Evolutionary conservation across 2,329 filamentous ascomycete species (phyloP), one percentile per base, ranked within the genome.

Genomic region (Aspergillus pseudoterreus): DNA sequence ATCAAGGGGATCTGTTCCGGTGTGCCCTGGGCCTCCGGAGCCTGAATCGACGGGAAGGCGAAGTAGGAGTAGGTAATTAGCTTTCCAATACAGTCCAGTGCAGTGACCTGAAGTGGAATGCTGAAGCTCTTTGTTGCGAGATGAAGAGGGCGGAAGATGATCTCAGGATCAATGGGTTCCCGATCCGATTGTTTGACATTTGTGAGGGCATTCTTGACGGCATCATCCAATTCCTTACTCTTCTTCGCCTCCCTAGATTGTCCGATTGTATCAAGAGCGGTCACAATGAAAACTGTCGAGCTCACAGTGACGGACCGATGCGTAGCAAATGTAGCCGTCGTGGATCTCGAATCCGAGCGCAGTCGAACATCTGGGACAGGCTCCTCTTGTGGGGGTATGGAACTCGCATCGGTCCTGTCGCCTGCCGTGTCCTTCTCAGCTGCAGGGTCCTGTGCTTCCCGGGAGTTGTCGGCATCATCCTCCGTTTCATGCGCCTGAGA

Each of bases 1-100:
- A 99, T 99, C 59, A 99, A 79, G 14, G 92, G 92, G 4, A 87
- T 78, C 38, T 77, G 76, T 51, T 67, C 66, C 39, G 63, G 53
- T 11, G 52, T 53, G 38, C 61, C 32, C n/a, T 66, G 61, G 17
- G 57, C 57, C 33, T 62, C 63, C 32, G 67, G 52, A 19, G 38
- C 43, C 36, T 65, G 66, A 19, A 73, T 72, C 47, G 77, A 78
- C 33, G 86, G 82, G 45, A 90, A 83, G 45, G 92, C 92, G 72
- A 99, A 97, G 78, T 97, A 97, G 15, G 94, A 96, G 71, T 96
- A 99, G 64, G 92, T 96, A 69, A 97, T 97, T 57, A 99, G 85
- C 77, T 99, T 99, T 64, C 95, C 94, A 64, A 99, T 96, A 74
- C 92, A 97, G 74, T 99, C 94, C 65, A 99, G 83, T 6, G 94